Percentiles rank a stretch among this genome's conserved stretches.
phyloP scores from a whole-genome alignment of 208 protist genomes.

The Leishmania tropica region DNA sequence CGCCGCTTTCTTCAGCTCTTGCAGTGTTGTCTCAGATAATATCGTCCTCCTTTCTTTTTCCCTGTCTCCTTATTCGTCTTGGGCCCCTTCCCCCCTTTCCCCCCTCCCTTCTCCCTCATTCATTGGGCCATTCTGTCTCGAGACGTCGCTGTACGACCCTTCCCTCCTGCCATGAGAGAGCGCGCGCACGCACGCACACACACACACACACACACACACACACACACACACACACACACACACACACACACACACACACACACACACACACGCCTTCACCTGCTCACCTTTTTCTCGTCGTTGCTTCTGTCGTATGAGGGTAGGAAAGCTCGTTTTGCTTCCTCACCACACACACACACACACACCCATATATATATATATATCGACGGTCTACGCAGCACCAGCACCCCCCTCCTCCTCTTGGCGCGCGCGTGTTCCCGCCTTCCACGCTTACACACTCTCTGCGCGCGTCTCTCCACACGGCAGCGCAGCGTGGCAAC shows the following conservation, averaged over 20 bases:
- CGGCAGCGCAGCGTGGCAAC: not conserved
- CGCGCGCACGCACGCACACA: not conserved
- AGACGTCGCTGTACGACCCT: not conserved
- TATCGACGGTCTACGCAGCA: not conserved
- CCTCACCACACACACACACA: not conserved
- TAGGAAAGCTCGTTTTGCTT: not conserved
- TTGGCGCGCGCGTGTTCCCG: not conserved
- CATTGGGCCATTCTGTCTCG: not conserved
- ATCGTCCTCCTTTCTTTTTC: too few relatives aligned
- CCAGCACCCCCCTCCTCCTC: not conserved
- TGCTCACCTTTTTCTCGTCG: not conserved
- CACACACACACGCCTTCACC: not conserved
- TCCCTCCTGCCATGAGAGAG: not conserved
- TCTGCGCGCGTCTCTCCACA: not conserved
- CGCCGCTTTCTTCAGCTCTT: too few relatives aligned
- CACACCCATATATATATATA: not conserved
- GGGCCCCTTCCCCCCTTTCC: not conserved
- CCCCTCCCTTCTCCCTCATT: not conserved
- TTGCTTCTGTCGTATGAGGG: not conserved
- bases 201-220: not conserved
- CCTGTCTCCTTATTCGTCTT: not conserved
- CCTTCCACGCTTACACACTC: not conserved
- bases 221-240: not conserved
- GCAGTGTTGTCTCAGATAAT: too few relatives aligned
- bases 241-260: not conserved